Conservation (phyloP, 139 green algal genomes). For the Nannochloris sp. region DNA sequence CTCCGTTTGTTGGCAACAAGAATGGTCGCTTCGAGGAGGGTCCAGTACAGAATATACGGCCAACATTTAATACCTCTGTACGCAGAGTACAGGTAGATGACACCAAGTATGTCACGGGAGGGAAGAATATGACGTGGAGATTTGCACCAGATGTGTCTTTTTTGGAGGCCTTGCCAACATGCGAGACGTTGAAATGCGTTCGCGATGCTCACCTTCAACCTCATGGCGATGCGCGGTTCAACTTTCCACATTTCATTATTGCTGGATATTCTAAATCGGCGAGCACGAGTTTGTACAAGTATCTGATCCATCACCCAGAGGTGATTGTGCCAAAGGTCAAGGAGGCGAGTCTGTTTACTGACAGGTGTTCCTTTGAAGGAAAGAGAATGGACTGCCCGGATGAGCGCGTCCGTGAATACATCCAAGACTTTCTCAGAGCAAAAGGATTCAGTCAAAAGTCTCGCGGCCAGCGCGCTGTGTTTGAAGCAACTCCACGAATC, state of each 20-base stretch:
- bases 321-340: conserved; percentile 3
- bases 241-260: conserved; percentile 14
- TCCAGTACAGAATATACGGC: no score
- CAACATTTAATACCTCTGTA: no score
- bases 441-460: background rate
- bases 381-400: conserved; percentile 1
- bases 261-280: conserved; percentile 7
- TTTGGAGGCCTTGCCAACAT: conserved; percentile 3
- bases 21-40: no score
- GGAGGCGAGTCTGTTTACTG: background rate
- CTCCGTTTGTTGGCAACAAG: no score
- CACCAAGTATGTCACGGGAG: background rate
- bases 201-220: conserved; percentile 6
- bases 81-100: no score
- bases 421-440: background rate
- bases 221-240: background rate
- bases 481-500: conserved; percentile 1
- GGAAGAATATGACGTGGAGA: background rate
- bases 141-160: conserved; percentile 5
- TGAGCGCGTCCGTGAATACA: background rate
- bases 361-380: background rate
- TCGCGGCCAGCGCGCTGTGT: background rate
- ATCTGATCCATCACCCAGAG: conserved; percentile 3
- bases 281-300: background rate
- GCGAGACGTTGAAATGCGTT: conserved; percentile 9